Percentiles rank a stretch among this genome's conserved stretches.
These are phyloP conservation scores for Aspergillus sp. DNA, from an alignment of 2,329 filamentous ascomycete species.

Conservation along the genomic window DNA sequence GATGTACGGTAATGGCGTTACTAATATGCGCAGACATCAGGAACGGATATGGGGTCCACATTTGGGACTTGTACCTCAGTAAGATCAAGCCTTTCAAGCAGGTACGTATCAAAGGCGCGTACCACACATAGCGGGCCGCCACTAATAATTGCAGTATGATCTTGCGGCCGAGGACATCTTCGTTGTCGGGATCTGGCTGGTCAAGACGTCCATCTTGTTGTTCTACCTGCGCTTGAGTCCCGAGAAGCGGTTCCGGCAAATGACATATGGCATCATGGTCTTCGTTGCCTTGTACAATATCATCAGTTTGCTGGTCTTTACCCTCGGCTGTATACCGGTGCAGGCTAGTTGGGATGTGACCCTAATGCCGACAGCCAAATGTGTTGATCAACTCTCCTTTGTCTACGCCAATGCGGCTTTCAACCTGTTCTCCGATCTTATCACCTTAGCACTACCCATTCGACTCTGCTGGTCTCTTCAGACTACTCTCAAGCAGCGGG, in stretches of 20 bases:
- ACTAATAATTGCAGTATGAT: slow-evolving; percentile 7
- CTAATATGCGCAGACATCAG: background rate
- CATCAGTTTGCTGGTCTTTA: slow-evolving; percentile 18
- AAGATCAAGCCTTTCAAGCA: slow-evolving; percentile 16
- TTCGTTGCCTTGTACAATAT: slow-evolving; percentile 21
- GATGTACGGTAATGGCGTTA: background rate
- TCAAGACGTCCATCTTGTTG: slow-evolving; percentile 22
- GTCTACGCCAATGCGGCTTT: slow-evolving; percentile 19
- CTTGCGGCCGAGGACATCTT: slow-evolving; percentile 17
- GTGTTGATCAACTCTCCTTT: slow-evolving; percentile 15
- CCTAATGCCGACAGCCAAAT: slow-evolving; percentile 11
- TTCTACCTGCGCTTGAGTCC: slow-evolving; percentile 22
- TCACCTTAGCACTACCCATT: slow-evolving; percentile 14
- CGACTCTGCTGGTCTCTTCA: slow-evolving; percentile 16
- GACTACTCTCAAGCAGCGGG: slow-evolving; percentile 9
- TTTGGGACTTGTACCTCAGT: slow-evolving; percentile 16
- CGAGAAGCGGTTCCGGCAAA: slow-evolving; percentile 19
- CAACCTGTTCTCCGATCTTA: slow-evolving; percentile 17
- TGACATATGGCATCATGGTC: slow-evolving; percentile 20
- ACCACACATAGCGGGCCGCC: no score
- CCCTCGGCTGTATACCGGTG: slow-evolving; percentile 16
- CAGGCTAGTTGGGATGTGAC: slow-evolving; percentile 20
- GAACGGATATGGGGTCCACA: slow-evolving; percentile 18
- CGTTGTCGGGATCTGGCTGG: slow-evolving; percentile 19
- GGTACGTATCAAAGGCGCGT: slow-evolving; percentile 10